Base-by-base conservation (phyloP, 2,329 filamentous ascomycete genomes). In the Ambrosiella cleistominuta region DNA sequence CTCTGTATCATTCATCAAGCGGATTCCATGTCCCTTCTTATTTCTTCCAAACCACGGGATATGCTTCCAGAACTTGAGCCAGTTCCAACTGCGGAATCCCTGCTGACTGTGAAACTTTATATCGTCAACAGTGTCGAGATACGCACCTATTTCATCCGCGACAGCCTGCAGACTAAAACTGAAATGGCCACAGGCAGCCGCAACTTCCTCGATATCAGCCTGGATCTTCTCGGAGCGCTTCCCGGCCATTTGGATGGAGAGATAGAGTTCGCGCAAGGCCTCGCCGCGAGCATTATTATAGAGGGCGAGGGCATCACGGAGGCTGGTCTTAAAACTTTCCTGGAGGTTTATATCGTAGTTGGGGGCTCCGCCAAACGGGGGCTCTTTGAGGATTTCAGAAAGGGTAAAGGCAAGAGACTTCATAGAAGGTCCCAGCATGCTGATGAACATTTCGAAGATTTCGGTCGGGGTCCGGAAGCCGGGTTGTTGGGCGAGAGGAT, bases 131-230 rank as follows among this genome's bases (percentile, higher is more conserved):
- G 93, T 83, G 56, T 88, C 81, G 50, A 98, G 70, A 64, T 95
- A 93, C 11, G 79, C 79, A 63, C 87, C 81, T 72, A 95, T 86
- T 66, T 96, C 89, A 66, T 95, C 87, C 0, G 88, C 90, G 66
- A 97, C 91, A 63, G 93, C 86, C 62, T 93, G 80, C 35, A 98
- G 74, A 49, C 86, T 94, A 67, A 93, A 96, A 66, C 87, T 91
- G 67, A 97, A 98, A 69, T 97, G 90, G 0, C 93, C 91, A 66
- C 93, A 98, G 59, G 90, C 94, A n/a, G 93, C 91, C 45, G 91
- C 90, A 9, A 97, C 90, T 69, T 98, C 93, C 68, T 98, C 93
- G 59, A 95, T 89, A 68, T 97, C 93, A 1, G 91, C 93, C 66
- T 94, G 85, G 7, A 91, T 78, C 62, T 85, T 85, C 56, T 88